Evolutionary conservation across 805 yeast species (phyloP), one percentile per base, ranked within the genome.

Genomic region (Tetrapisispora phaffii): DNA sequence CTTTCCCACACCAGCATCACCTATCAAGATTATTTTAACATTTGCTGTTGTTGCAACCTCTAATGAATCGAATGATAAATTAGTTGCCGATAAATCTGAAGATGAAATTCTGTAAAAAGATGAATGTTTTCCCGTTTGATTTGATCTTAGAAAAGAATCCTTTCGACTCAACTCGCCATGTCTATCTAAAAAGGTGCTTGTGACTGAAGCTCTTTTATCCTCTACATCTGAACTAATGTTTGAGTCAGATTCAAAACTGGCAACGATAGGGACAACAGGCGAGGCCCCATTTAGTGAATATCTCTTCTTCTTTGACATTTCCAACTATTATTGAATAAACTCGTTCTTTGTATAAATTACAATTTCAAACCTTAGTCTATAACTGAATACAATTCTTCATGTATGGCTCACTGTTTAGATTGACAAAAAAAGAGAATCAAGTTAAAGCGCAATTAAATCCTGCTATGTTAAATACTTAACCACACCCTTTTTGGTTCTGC

Each of bases 1-100:
- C 48, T 73, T 73, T 1, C 77, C 77, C 2, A 73, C 75, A 12
- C 73, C 71, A 1, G 75, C 69, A 39, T 72, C 71, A 2, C 77
- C 76, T 24, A 72, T 60, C 5, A 71, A 54, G 9, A 71, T 51
- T 4, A 70, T 45, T 49, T 71, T 71, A 41, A 67, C 59, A 40
- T 51, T 60, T 21, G 62, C 50, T 17, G 42, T 22, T 5, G 42
- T 21, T 9, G 37, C 44, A 24, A 39, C 45, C 19, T 46, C 19
- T 9, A 47, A 32, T 4, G 50, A 46, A 29, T 48, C 51, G 28
- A 38, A 42, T 13, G 53, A 52, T n/a, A 48, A 29, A 34, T 50
- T 49, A n/a, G 44, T 49, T 12, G 41, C 41, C 7, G 41, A 38
- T 4, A 36, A 20, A 10, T 40, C 41, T 10, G 40, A 21, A 23